phyloP scores from a whole-genome alignment of 495 filamentous ascomycete species.

The Neurospora discreta region DNA sequence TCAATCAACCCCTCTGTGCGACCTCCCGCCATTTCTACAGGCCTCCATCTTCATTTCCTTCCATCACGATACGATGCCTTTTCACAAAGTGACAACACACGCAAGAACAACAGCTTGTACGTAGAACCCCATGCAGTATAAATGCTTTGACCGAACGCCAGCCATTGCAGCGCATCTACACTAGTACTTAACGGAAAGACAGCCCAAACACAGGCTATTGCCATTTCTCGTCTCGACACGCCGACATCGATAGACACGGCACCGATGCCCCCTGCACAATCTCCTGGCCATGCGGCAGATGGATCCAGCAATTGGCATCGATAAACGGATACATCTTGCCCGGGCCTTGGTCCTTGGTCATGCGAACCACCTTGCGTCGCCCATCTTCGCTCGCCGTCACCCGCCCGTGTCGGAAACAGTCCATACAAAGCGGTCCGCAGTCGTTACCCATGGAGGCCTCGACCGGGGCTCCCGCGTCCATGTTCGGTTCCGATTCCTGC shows the following conservation, averaged over 20 bases:
- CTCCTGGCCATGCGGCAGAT: neutral
- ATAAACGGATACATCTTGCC: neutral
- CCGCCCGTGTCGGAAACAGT: neutral
- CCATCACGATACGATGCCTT: neutral
- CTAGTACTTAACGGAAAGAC: neutral
- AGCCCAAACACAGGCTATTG: neutral
- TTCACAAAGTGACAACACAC: neutral
- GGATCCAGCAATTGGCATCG: neutral
- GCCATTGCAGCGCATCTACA: neutral
- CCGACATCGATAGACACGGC: neutral
- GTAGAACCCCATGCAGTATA: neutral
- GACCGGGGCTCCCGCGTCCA: neutral
- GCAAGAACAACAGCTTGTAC: neutral
- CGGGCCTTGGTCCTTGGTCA: neutral
- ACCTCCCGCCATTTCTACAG: too few species aligned
- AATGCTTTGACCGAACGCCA: neutral
- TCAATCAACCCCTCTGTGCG: too few species aligned
- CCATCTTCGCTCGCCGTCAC: neutral
- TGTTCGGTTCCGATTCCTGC: neutral
- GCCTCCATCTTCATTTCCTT: neutral
- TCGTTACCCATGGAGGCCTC: neutral
- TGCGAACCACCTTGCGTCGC: neutral
- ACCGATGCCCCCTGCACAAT: neutral
- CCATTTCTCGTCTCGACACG: neutral
- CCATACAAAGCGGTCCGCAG: neutral